A percentile compares a stretch with the other conserved stretches of the same genome.
These are phyloP conservation scores for Bipolaris gigantea DNA, from an alignment of 2,329 filamentous ascomycete species.

Conservation along the genomic window DNA sequence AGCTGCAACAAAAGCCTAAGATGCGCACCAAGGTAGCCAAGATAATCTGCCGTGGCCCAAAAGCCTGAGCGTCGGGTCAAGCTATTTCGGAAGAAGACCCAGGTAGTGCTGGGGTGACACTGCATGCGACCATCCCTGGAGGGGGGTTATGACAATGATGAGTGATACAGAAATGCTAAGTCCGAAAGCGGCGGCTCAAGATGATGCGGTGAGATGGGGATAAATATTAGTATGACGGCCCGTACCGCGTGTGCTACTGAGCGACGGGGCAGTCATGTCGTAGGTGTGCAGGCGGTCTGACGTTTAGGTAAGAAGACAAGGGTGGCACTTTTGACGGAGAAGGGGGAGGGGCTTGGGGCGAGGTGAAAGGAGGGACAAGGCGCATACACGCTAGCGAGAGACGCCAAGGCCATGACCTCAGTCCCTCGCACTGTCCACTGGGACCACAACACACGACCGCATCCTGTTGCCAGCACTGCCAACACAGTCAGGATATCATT, in stretches of 20 bases:
- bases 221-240: neutral
- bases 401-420: constrained; percentile 23
- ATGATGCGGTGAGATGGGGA: neutral
- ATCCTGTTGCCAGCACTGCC: neutral
- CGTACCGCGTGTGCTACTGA: constrained; percentile 3
- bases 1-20: neutral
- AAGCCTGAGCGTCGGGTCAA: neutral
- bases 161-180: neutral
- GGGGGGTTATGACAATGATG: neutral
- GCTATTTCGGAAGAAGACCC: neutral
- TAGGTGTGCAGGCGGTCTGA: neutral
- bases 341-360: no score
- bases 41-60: neutral
- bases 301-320: neutral
- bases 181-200: neutral
- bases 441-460: neutral
- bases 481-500: neutral
- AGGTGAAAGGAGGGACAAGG: no score
- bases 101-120: neutral
- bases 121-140: neutral
- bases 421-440: neutral
- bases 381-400: neutral
- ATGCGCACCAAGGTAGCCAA: neutral
- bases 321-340: no score
- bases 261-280: neutral